A percentile compares a stretch with the other conserved stretches of the same genome.
phyloP scores from a whole-genome alignment of 2,329 filamentous ascomycete genomes.

The Fusarium cicatricum region DNA sequence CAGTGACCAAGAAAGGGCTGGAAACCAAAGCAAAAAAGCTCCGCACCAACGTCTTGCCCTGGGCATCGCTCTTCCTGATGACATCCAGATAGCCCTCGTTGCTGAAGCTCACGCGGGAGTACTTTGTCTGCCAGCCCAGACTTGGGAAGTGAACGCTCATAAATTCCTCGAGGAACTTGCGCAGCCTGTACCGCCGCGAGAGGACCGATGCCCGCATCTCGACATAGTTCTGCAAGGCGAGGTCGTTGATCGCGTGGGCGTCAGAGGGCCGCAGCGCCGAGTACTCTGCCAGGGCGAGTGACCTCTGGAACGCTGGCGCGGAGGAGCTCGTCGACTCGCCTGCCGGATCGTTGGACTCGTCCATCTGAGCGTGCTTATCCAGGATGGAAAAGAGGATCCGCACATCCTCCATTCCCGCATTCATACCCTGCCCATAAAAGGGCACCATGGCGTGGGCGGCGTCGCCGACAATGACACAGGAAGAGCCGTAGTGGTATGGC shows the following conservation, averaged over 20 bases:
- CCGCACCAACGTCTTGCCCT: constrained; percentile 68
- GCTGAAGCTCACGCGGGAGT: constrained; percentile 90
- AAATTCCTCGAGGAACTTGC: constrained; percentile 88
- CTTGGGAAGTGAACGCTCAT: constrained; percentile 78
- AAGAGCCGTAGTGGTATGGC: constrained; percentile 82
- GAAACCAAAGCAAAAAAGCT: constrained; percentile 50
- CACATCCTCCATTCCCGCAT: constrained; percentile 94
- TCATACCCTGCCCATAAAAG: constrained; percentile 98
- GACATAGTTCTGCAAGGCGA: constrained; percentile 88
- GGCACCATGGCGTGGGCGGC: constrained; percentile 98
- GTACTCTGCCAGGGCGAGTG: constrained; percentile 77
- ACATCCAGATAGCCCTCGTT: constrained; percentile 92
- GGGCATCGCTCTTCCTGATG: constrained; percentile 71
- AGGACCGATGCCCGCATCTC: constrained; percentile 93
- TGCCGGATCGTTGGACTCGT: constrained; percentile 54
- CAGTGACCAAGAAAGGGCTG: constrained; percentile 44
- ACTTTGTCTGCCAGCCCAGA: constrained; percentile 91
- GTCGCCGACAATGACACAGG: constrained; percentile 87
- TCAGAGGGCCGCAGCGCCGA: constrained; percentile 77
- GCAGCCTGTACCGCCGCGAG: constrained; percentile 76
- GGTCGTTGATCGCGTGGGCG: constrained; percentile 88
- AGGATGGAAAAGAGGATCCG: constrained; percentile 84
- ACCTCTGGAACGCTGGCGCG: constrained; percentile 63
- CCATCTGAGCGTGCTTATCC: constrained; percentile 67
- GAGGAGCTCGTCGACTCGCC: constrained; percentile 46